Percentiles rank a stretch among this genome's conserved stretches.
Evolutionary conservation across 2,329 filamentous ascomycete genomes (phyloP).

Genomic region (Fusarium drepaniforme): DNA sequence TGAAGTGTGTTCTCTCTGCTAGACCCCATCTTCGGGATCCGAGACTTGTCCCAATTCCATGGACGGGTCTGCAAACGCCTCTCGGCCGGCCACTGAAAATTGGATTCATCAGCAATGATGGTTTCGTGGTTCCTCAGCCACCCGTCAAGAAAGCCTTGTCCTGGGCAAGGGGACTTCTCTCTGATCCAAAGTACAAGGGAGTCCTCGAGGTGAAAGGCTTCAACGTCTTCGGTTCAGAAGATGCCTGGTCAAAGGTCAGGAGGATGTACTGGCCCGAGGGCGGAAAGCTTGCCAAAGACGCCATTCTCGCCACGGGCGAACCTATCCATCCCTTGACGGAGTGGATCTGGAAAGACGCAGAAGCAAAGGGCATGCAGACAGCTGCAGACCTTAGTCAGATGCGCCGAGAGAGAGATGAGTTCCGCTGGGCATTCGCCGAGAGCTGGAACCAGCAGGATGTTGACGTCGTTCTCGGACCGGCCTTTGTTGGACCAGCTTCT

Average conservation of each 20-base stretch:
- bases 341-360: conserved; percentile 51
- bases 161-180: conserved; percentile 46
- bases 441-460: conserved; percentile 44
- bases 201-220: conserved; percentile 52
- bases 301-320: conserved; percentile 55
- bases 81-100: conserved; percentile 49
- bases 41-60: conserved; percentile 45
- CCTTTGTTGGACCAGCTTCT: conserved; percentile 26
- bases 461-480: background rate
- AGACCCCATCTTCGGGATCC: conserved; percentile 44
- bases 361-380: conserved; percentile 32
- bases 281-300: conserved; percentile 45
- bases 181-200: conserved; percentile 29
- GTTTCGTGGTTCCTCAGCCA: conserved; percentile 53
- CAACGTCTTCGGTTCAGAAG: conserved; percentile 44
- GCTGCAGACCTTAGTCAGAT: conserved; percentile 27
- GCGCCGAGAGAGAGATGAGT: conserved; percentile 45
- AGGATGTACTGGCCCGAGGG: conserved; percentile 62
- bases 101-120: conserved; percentile 56
- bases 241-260: conserved; percentile 49
- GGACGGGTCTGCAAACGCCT: conserved; percentile 43
- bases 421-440: conserved; percentile 48
- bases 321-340: conserved; percentile 58
- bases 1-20: conserved; percentile 20
- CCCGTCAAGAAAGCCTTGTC: conserved; percentile 51